These are phyloP conservation scores for Wickerhamomyces sydowiorum DNA, from an alignment of 805 yeast genomes.

Conservation along the genomic window DNA sequence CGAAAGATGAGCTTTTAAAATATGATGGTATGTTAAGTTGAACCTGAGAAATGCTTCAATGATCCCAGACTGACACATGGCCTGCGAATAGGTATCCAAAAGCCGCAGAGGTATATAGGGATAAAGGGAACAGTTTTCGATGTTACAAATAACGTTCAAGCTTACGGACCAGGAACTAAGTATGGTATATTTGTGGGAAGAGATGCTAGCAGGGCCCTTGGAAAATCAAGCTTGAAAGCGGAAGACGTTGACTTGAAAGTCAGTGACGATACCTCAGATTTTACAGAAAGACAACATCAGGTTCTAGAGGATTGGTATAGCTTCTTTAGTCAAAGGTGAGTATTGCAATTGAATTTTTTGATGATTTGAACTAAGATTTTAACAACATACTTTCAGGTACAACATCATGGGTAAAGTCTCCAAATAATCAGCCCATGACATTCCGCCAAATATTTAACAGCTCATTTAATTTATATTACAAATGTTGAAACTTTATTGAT, in stretches of 20 bases:
- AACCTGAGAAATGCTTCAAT: not conserved
- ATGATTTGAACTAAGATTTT: not conserved
- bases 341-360: not conserved
- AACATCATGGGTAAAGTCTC: not conserved
- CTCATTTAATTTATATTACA: too few relatives aligned
- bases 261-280: constrained; percentile 44
- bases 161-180: constrained; percentile 73
- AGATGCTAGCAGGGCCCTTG: constrained; percentile 75
- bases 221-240: constrained; percentile 53
- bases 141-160: constrained; percentile 57
- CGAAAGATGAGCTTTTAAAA: constrained; percentile 35
- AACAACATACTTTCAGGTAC: constrained; percentile 1
- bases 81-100: constrained; percentile 29
- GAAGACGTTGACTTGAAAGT: constrained; percentile 39
- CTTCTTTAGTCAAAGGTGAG: constrained; percentile 50
- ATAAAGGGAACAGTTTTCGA: constrained; percentile 77
- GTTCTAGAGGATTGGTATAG: constrained; percentile 72
- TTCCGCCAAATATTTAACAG: too few relatives aligned
- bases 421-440: too few relatives aligned
- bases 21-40: constrained; percentile 38
- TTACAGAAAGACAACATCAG: constrained; percentile 53
- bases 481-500: too few relatives aligned
- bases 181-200: constrained; percentile 70
- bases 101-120: constrained; percentile 57
- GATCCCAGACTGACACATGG: not conserved